Evolutionary conservation across 2,329 filamentous ascomycete genomes (phyloP).

Genomic region (Chaetomiaceae sp.): DNA sequence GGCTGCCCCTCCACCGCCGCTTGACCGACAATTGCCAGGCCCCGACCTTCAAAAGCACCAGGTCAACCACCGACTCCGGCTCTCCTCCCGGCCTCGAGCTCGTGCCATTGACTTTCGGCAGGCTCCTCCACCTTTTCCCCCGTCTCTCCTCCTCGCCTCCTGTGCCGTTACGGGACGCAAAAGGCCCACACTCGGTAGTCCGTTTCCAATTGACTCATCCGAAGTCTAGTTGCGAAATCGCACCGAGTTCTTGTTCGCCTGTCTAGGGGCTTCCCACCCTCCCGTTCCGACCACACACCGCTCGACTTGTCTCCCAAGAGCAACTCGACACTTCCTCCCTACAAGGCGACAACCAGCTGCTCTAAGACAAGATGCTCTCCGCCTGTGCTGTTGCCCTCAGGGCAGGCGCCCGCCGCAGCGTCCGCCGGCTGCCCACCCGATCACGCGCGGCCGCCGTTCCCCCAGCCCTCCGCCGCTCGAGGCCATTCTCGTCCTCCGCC

Average conservation of each 20-base stretch:
- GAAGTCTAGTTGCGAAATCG: slow-evolving; percentile 11
- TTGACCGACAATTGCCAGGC: slow-evolving; percentile 18
- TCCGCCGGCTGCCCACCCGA: slow-evolving; percentile 31
- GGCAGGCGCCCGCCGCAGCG: slow-evolving; percentile 41
- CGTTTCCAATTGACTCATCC: slow-evolving; percentile 24
- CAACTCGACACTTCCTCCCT: not conserved
- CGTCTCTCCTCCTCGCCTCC: slow-evolving; percentile 13
- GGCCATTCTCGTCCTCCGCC: slow-evolving; percentile 34
- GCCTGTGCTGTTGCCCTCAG: slow-evolving; percentile 39
- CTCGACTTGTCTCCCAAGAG: not conserved
- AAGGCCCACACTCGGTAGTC: slow-evolving; percentile 3
- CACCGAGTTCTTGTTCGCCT: not conserved
- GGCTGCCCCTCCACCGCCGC: slow-evolving; percentile 26
- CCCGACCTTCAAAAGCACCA: slow-evolving; percentile 12
- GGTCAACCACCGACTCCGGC: slow-evolving; percentile 19
- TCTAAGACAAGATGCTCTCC: slow-evolving; percentile 43
- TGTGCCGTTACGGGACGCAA: slow-evolving; percentile 21
- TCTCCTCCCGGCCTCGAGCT: slow-evolving; percentile 16
- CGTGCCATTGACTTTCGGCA: slow-evolving; percentile 22
- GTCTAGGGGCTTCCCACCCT: not conserved
- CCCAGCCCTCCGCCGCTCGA: slow-evolving; percentile 29
- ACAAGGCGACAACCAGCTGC: not conserved
- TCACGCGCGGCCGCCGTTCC: slow-evolving; percentile 22
- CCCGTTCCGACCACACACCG: not conserved
- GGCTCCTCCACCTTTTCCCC: slow-evolving; percentile 14